phyloP scores from a whole-genome alignment of 2,329 filamentous ascomycete genomes.

The Claviceps capensis region DNA sequence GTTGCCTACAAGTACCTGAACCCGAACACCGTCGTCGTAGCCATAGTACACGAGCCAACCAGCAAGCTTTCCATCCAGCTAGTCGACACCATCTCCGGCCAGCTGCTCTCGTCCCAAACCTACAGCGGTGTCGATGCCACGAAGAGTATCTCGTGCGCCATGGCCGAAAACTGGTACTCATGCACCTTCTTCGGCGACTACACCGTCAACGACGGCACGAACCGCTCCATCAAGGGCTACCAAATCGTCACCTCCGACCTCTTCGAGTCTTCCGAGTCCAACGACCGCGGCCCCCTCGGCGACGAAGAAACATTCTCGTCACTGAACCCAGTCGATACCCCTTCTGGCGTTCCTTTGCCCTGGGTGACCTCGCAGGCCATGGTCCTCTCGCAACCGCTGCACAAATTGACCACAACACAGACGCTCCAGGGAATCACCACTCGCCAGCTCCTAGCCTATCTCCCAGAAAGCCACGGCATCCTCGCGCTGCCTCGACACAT shows the following conservation, averaged over 20 bases:
- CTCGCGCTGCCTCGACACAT: conserved; percentile 65
- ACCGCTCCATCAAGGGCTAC: conserved; percentile 61
- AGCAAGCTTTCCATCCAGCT: conserved; percentile 60
- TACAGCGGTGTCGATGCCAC: conserved; percentile 61
- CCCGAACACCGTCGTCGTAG: conserved; percentile 68
- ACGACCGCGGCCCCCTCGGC: conserved; percentile 71
- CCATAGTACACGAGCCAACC: conserved; percentile 45
- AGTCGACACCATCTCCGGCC: conserved; percentile 74
- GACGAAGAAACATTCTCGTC: conserved; percentile 62
- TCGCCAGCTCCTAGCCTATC: conserved; percentile 65
- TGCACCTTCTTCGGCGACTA: conserved; percentile 65
- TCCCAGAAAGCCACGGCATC: conserved; percentile 60
- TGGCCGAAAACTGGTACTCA: conserved; percentile 91
- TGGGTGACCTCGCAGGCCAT: conserved; percentile 70
- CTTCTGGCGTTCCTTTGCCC: conserved; percentile 47
- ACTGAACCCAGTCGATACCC: conserved; percentile 48
- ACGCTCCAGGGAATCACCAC: conserved; percentile 86
- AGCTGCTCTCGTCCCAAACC: conserved; percentile 56
- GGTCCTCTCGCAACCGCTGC: conserved; percentile 66
- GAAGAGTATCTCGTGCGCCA: conserved; percentile 60
- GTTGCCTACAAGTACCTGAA: conserved; percentile 97
- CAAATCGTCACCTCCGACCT: conserved; percentile 78
- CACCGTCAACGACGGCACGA: conserved; percentile 36
- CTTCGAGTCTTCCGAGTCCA: conserved; percentile 71
- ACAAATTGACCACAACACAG: conserved; percentile 68